Evolutionary conservation across 2,329 filamentous ascomycete genomes (phyloP).

Genomic region (Pseudocercospora eumusae): DNA sequence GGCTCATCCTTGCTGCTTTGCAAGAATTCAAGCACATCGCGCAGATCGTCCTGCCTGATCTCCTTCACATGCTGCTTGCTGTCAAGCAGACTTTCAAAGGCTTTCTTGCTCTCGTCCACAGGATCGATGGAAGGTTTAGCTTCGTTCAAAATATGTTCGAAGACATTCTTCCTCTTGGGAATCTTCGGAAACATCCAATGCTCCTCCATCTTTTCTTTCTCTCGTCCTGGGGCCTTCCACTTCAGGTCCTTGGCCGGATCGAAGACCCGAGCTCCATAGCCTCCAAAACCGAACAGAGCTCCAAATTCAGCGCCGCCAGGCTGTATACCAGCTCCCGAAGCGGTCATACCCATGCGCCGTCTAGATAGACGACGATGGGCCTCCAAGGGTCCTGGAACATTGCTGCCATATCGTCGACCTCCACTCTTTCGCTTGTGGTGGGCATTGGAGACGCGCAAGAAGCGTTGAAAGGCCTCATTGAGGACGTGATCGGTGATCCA

Average conservation of each 20-base stretch:
- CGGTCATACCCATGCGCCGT: conserved; percentile 53
- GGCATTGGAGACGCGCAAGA: conserved; percentile 45
- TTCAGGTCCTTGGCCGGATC: conserved; percentile 30
- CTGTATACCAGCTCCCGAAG: conserved; percentile 16
- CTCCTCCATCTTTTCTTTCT: conserved; percentile 20
- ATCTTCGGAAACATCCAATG: conserved; percentile 24
- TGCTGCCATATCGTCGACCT: conserved; percentile 57
- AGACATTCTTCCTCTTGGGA: conserved; percentile 16
- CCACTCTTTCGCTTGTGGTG: conserved; percentile 29
- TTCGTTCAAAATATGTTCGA: conserved; percentile 20
- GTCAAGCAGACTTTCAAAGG: conserved; percentile 30
- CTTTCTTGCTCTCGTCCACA: conserved; percentile 25
- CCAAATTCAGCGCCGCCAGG: conserved; percentile 33
- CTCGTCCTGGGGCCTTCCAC: conserved; percentile 31
- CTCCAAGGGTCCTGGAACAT: conserved; percentile 64
- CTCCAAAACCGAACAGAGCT: conserved; percentile 34
- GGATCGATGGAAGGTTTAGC: conserved; percentile 15
- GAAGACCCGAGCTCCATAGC: conserved; percentile 19
- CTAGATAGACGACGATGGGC: conserved; percentile 58
- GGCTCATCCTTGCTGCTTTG: conserved; percentile 29
- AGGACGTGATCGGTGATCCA: conserved; percentile 64
- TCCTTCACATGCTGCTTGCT: not conserved
- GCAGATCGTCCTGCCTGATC: conserved; percentile 12
- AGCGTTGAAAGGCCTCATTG: conserved; percentile 53
- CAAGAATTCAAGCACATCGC: conserved; percentile 29